These are phyloP conservation scores for Gracilaria vermiculophylla DNA, from an alignment of 23 red algal species.

Conservation along the genomic window DNA sequence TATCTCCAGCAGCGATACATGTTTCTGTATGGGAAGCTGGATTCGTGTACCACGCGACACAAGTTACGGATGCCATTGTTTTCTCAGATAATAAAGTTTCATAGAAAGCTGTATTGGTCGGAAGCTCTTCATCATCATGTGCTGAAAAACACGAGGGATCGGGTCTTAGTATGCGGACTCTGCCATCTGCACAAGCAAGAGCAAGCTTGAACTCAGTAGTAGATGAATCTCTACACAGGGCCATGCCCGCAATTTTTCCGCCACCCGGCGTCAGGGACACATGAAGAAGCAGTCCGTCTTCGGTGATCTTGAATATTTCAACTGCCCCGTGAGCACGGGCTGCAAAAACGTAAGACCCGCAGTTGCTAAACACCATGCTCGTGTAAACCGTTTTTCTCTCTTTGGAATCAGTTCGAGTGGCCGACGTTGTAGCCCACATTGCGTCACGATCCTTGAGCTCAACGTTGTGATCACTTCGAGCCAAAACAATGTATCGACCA, in stretches of 20 bases:
- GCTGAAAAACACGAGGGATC: slow-evolving; percentile 5
- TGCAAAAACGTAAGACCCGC: slow-evolving; percentile 32
- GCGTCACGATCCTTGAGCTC: slow-evolving; percentile 25
- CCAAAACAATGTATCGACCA: not conserved
- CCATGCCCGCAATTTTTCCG: slow-evolving; percentile 5
- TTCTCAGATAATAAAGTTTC: not conserved
- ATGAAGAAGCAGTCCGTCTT: slow-evolving; percentile 15
- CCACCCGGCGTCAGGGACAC: slow-evolving; percentile 20
- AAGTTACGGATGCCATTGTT: not conserved
- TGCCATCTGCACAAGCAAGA: slow-evolving; percentile 33
- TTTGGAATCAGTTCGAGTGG: not conserved
- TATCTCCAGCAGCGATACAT: slow-evolving; percentile 46
- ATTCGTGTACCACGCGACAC: slow-evolving; percentile 3
- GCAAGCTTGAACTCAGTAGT: not conserved
- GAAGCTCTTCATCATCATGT: not conserved
- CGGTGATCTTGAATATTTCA: slow-evolving; percentile 7
- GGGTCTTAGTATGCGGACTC: slow-evolving; percentile 11
- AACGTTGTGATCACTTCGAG: slow-evolving; percentile 17
- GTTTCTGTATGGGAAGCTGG: not conserved
- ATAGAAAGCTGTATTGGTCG: slow-evolving; percentile 28
- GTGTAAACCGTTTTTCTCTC: not conserved
- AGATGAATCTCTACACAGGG: not conserved
- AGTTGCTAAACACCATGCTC: slow-evolving; percentile 6
- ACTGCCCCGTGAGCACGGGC: not conserved
- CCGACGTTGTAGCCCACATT: slow-evolving; percentile 1